Percentiles rank a stretch among this genome's conserved stretches.
phyloP scores from a whole-genome alignment of 805 yeast genomes.

The Ogataea chonburiensis region DNA sequence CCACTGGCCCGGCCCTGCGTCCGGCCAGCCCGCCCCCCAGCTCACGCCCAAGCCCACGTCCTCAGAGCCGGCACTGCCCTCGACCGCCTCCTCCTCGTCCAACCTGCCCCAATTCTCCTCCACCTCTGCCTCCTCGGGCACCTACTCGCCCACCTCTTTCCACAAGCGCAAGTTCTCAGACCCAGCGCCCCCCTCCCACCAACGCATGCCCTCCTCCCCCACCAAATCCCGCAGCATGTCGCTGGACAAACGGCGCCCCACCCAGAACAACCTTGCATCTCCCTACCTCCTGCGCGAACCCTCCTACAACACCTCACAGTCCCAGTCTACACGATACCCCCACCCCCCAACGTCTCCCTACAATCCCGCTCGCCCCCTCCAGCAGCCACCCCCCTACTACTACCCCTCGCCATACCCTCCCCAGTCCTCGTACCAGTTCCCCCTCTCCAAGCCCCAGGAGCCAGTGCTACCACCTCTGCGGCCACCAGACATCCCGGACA shows the following conservation, averaged over 20 bases:
- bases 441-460: slow-evolving; percentile 10
- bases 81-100: slow-evolving; percentile 4
- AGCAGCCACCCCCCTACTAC: slow-evolving; percentile 16
- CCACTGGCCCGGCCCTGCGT: slow-evolving; percentile 35
- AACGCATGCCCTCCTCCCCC: slow-evolving; percentile 15
- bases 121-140: slow-evolving; percentile 13
- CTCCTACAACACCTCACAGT: slow-evolving; percentile 9
- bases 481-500: slow-evolving; percentile 13
- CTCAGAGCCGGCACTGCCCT: slow-evolving; percentile 9
- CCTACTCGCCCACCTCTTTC: slow-evolving; percentile 21
- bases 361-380: slow-evolving; percentile 10
- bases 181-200: slow-evolving; percentile 6
- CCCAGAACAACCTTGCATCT: slow-evolving; percentile 20
- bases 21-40: slow-evolving; percentile 1
- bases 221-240: slow-evolving; percentile 11
- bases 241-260: slow-evolving; percentile 21
- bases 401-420: slow-evolving; percentile 19
- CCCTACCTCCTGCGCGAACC: slow-evolving; percentile 25
- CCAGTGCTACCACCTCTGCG: slow-evolving; percentile 17
- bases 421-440: slow-evolving; percentile 15
- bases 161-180: slow-evolving; percentile 21
- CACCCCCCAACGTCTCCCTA: slow-evolving; percentile 14
- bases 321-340: slow-evolving; percentile 9
- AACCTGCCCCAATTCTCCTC: slow-evolving; percentile 3
- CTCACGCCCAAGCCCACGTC: slow-evolving; percentile 8